phyloP scores from a whole-genome alignment of 306 rosid genomes.

The Pyrus communis region DNA sequence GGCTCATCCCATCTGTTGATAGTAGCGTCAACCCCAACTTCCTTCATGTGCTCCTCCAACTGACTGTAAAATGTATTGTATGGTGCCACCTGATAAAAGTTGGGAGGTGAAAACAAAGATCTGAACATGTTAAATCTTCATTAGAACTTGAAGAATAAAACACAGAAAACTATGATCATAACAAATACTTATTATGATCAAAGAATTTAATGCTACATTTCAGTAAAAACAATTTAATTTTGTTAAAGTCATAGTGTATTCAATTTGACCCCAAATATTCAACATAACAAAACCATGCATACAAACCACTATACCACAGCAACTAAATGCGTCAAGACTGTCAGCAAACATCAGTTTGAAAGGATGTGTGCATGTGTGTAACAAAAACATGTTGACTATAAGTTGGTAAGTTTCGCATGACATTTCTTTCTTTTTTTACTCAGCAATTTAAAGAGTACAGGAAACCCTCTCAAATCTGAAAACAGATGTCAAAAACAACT shows the following conservation, averaged over 20 bases:
- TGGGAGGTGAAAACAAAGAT: not conserved
- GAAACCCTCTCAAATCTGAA: not conserved
- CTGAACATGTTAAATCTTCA: not conserved
- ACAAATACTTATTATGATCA: not conserved
- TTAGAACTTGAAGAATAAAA: not conserved
- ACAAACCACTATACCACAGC: not conserved
- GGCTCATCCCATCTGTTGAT: conserved; percentile 82
- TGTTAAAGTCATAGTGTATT: not conserved
- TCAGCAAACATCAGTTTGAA: not conserved
- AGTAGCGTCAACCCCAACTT: conserved; percentile 71
- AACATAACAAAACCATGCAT: not conserved
- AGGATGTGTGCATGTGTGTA: not conserved
- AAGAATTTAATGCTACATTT: not conserved
- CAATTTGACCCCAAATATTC: not conserved
- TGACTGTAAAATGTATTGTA: conserved; percentile 86
- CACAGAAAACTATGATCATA: not conserved
- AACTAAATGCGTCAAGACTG: not conserved
- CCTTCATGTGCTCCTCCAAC: conserved; percentile 79
- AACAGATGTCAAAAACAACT: not conserved
- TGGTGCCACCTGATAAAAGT: conserved; percentile 74
- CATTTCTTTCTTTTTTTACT: not conserved
- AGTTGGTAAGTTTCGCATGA: not conserved
- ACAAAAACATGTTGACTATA: not conserved
- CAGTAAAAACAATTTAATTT: not conserved
- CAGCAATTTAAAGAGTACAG: not conserved